Percentiles rank a stretch among this genome's conserved stretches.
phyloP scores from a whole-genome alignment of 192 early-diverging fungal species.

The Coemansia sp. region DNA sequence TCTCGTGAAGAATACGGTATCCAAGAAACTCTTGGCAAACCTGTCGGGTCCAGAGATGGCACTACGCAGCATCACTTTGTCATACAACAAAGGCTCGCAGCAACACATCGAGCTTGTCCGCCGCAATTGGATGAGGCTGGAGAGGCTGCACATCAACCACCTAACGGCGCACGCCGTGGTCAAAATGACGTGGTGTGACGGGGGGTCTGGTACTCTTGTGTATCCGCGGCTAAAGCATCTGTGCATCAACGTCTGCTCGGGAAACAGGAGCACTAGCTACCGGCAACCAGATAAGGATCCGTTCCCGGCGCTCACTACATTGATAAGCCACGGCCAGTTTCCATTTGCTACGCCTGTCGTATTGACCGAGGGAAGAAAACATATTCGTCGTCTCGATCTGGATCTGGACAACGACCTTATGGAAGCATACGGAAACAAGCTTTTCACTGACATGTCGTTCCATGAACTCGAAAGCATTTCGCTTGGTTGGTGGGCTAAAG shows the following conservation, averaged over 20 bases:
- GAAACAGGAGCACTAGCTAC: not conserved
- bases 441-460: not conserved
- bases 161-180: conserved; percentile 12
- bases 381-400: not conserved
- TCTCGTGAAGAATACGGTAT: not conserved
- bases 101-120: conserved; percentile 27
- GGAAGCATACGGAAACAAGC: not conserved
- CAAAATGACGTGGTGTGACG: conserved; percentile 16
- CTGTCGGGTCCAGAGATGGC: not conserved
- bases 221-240: conserved; percentile 31
- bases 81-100: conserved; percentile 14
- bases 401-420: conserved; percentile 5
- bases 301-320: not conserved
- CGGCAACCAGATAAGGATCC: not conserved
- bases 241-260: conserved; percentile 1
- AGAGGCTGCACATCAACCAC: conserved; percentile 12
- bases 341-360: not conserved
- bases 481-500: not conserved
- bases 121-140: conserved; percentile 21
- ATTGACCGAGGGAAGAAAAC: not conserved
- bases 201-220: conserved; percentile 5
- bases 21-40: conserved; percentile 7
- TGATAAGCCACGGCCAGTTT: not conserved
- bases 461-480: not conserved
- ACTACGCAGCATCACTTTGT: conserved; percentile 29